These are phyloP conservation scores for Fusarium luffae DNA, from an alignment of 2,329 filamentous ascomycete species.

Conservation along the genomic window DNA sequence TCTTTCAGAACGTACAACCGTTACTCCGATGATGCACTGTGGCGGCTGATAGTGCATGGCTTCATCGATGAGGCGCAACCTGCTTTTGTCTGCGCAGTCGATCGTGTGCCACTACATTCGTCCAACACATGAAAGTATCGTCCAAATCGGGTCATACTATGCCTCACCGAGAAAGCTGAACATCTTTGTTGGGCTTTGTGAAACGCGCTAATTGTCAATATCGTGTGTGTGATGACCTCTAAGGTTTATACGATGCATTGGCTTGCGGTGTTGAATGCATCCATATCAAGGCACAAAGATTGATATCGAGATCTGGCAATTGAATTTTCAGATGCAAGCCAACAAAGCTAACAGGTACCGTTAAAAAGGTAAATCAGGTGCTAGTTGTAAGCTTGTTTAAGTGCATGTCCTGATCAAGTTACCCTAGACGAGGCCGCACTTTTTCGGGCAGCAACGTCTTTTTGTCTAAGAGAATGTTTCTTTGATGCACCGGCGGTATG, in stretches of 20 bases:
- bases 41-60: constrained; percentile 9
- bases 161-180: background rate
- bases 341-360: background rate
- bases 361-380: background rate
- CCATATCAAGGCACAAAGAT: background rate
- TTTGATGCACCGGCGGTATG: background rate
- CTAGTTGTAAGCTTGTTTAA: background rate
- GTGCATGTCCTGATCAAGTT: background rate
- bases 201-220: background rate
- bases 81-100: constrained; percentile 3
- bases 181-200: background rate
- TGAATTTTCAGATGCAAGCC: no score
- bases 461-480: background rate
- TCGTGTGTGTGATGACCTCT: background rate
- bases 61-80: constrained; percentile 9
- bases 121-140: constrained; percentile 10
- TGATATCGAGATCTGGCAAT: background rate
- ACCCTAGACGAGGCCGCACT: background rate
- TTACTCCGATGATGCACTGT: background rate
- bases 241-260: background rate
- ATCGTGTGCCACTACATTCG: constrained; percentile 17
- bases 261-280: background rate
- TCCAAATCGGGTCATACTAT: constrained; percentile 4
- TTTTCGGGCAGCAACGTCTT: background rate
- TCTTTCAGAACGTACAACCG: constrained; percentile 5